Evolutionary conservation across 108 stramenopile genomes (phyloP).

Genomic region (Skeletonema menzelii): DNA sequence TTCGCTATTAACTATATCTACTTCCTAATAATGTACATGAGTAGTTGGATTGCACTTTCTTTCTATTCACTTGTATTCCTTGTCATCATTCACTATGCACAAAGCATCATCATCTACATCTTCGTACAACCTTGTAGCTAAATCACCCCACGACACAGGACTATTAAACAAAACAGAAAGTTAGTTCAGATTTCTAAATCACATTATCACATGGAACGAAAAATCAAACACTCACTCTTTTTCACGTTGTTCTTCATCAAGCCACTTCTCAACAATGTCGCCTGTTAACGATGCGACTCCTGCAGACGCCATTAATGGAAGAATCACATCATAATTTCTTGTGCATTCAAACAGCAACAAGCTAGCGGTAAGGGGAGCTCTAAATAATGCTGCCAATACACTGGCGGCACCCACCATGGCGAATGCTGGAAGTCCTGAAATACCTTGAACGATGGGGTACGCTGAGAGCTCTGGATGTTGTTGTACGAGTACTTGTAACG

Average conservation of each 20-base stretch:
- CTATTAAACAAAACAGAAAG: not conserved
- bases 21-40: not conserved
- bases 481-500: slow-evolving; percentile 22
- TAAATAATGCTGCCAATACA: slow-evolving; percentile 84
- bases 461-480: slow-evolving; percentile 33
- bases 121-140: slow-evolving; percentile 30
- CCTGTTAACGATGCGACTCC: slow-evolving; percentile 52
- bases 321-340: slow-evolving; percentile 88
- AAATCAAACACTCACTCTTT: slow-evolving; percentile 14
- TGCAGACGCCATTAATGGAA: slow-evolving; percentile 82
- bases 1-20: not conserved
- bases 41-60: not conserved
- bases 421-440: slow-evolving; percentile 84
- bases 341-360: slow-evolving; percentile 91
- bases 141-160: slow-evolving; percentile 45
- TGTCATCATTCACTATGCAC: not conserved
- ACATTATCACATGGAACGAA: not conserved
- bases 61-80: not conserved
- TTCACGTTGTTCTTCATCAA: slow-evolving; percentile 45
- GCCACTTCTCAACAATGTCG: slow-evolving; percentile 46
- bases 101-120: slow-evolving; percentile 22
- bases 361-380: slow-evolving; percentile 88
- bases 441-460: slow-evolving; percentile 27
- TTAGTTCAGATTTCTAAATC: not conserved
- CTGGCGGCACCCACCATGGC: slow-evolving; percentile 92